These are phyloP conservation scores for Prototheca wickerhamii DNA, from an alignment of 163 green algal genomes.

Conservation along the genomic window DNA sequence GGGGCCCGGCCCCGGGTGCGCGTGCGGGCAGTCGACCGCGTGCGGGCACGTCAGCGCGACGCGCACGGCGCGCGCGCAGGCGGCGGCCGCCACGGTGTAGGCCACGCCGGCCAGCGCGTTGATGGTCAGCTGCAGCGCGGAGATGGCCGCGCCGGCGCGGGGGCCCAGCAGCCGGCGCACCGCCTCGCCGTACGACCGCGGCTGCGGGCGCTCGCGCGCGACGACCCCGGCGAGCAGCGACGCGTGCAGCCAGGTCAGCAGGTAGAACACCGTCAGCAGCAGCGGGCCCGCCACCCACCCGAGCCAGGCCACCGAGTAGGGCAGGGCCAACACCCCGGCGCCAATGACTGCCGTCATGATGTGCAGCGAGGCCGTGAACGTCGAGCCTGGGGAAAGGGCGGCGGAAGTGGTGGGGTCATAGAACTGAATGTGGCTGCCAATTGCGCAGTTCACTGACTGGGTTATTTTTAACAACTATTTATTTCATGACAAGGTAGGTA, in stretches of 20 bases:
- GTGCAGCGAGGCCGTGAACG: neutral
- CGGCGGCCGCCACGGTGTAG: neutral
- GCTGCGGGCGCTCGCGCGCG: neutral
- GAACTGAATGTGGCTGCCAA: neutral
- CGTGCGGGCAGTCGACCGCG: too few species aligned
- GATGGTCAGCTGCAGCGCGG: neutral
- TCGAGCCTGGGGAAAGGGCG: neutral
- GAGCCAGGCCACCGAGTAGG: conserved; percentile 4
- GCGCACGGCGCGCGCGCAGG: neutral
- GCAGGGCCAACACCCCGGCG: conserved; percentile 19
- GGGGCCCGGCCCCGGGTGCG: too few species aligned
- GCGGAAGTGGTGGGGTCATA: neutral
- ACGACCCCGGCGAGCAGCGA: neutral
- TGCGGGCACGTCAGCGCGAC: neutral
- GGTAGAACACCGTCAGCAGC: neutral
- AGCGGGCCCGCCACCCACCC: conserved; percentile 3
- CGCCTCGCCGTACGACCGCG: neutral
- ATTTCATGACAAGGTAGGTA: too few species aligned
- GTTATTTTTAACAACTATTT: too few species aligned
- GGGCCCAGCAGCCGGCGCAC: neutral
- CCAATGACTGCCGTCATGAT: conserved; percentile 7
- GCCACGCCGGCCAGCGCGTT: neutral
- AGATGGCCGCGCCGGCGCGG: neutral
- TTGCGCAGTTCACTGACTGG: neutral
- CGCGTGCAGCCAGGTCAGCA: conserved; percentile 2